Evolutionary conservation across 352 stramenopile genomes (phyloP), one percentile per base, ranked within the genome.

Genomic region (Phytopythium aichiense): DNA sequence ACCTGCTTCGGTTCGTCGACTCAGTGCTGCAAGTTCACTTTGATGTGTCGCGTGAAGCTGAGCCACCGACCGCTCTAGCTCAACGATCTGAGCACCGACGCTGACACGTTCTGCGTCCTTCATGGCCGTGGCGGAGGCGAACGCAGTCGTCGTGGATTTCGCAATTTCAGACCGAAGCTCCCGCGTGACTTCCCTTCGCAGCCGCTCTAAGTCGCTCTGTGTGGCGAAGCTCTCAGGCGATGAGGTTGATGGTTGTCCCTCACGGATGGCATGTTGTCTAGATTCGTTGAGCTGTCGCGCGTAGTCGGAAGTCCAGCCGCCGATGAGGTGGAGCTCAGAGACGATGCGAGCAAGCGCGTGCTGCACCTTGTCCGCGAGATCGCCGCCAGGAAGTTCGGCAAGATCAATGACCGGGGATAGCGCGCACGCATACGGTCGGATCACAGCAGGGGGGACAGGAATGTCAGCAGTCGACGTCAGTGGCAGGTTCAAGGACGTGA

Each of bases 331-430:
- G 13, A 60, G 25, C 23, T 60, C 54, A 3, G 54, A 28, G 9
- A 60, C 38, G 25, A 60, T 51, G 18, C 23, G 23, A 28, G 54
- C 38, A 13, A 60, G 54, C 7, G 37, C 38, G 30, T 60, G 54
- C 54, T 60, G 54, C 28, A 60, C 54, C 11, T 46, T 60, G 54
- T 22, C 38, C 38, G 54, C 54, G 5, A 60, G 40, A 16, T 51
- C 54, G 13, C 16, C 37, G 18, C 54, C 54, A 13, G 54, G 54
- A 8, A 60, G 9, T 20, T 60, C 38, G 7, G 54, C 11, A 4
- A 60, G 54, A 11, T 60, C 54, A 8, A 60, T 23, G 23, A 18
- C 20, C 12, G 35, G 54, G 5, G 54, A 50, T 0, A 60, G n/a
- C 13, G 37, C 54, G 23, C 54, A 60, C 12, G 16, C 37, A 37